Evolutionary conservation across 2,329 filamentous ascomycete species (phyloP).

Genomic region (Dactylellina parvicollis): DNA sequence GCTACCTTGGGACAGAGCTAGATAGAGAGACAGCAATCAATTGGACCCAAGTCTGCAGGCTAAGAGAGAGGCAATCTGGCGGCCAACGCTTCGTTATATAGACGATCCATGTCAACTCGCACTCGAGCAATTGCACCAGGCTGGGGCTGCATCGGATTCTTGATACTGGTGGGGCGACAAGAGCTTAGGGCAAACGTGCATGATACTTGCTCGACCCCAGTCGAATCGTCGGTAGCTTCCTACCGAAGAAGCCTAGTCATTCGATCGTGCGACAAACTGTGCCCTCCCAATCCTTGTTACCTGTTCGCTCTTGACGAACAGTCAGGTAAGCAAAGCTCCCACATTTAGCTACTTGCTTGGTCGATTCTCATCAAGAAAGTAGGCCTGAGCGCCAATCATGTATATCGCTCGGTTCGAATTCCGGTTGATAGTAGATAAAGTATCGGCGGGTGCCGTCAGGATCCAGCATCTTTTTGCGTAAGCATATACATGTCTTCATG

Average conservation of each 20-base stretch:
- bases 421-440: no score
- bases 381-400: no score
- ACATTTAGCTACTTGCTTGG: not conserved
- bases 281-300: not conserved
- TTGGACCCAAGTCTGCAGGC: not conserved
- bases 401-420: no score
- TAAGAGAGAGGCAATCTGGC: not conserved
- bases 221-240: not conserved
- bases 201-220: not conserved
- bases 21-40: no score
- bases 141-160: not conserved
- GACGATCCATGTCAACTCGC: not conserved
- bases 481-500: no score
- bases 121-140: not conserved
- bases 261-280: slow-evolving; percentile 6
- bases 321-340: not conserved
- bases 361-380: not conserved
- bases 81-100: not conserved
- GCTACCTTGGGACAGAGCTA: no score
- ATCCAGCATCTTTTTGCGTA: no score
- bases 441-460: no score
- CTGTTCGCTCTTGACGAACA: slow-evolving; percentile 11
- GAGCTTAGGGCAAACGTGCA: slow-evolving; percentile 12
- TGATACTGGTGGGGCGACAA: not conserved
- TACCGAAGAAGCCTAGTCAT: slow-evolving; percentile 1